Evolutionary conservation across 352 stramenopile genomes (phyloP).

Genomic region (Hyphochytrium catenoides): DNA sequence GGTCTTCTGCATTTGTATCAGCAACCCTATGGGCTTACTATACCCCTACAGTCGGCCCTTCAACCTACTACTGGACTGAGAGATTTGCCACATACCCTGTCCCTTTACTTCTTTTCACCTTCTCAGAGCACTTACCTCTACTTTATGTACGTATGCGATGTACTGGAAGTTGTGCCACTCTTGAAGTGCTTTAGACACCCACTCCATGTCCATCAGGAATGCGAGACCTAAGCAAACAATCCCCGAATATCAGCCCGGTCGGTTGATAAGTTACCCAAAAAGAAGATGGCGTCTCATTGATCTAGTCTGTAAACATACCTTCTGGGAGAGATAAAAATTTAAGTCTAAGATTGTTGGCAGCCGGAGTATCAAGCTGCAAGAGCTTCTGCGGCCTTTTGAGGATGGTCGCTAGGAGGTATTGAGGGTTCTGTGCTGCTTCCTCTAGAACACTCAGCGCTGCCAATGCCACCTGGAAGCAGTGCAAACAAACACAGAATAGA

Average conservation of each 20-base stretch:
- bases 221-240: constrained; percentile 14
- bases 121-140: no score
- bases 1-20: no score
- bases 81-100: no score
- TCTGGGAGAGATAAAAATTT: constrained; percentile 54
- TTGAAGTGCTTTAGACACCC: no score
- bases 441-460: constrained; percentile 58
- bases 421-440: constrained; percentile 49
- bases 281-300: no score
- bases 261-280: no score
- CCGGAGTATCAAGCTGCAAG: constrained; percentile 45
- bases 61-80: no score
- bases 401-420: constrained; percentile 56
- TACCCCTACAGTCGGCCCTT: no score
- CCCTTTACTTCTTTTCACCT: no score
- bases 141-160: constrained; percentile 63
- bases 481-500: no score
- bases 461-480: constrained; percentile 47
- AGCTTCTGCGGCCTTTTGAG: constrained; percentile 40
- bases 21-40: no score
- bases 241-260: not conserved
- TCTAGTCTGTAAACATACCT: constrained; percentile 7
- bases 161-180: no score
- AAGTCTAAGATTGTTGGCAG: constrained; percentile 43
- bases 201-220: constrained; percentile 45